These are phyloP conservation scores for Candida morakotiae DNA, from an alignment of 805 yeast species.

Conservation along the genomic window DNA sequence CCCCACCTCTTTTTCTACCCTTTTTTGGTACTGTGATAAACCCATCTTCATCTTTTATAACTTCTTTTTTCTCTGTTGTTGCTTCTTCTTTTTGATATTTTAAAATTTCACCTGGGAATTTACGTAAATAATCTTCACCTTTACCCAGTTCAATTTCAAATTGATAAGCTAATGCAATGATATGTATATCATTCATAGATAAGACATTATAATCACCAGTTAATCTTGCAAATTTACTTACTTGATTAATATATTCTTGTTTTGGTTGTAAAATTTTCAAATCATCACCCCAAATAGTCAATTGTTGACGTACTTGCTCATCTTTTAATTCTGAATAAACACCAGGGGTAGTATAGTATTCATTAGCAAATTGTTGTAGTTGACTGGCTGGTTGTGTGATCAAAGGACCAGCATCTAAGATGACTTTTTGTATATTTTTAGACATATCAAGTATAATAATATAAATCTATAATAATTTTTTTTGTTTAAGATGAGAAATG, in stretches of 20 bases:
- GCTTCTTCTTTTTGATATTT: slow-evolving; percentile 4
- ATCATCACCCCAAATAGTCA: slow-evolving; percentile 74
- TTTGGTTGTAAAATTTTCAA: slow-evolving; percentile 76
- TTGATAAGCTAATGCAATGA: slow-evolving; percentile 88
- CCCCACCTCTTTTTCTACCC: slow-evolving; percentile 59
- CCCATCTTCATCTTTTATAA: slow-evolving; percentile 4
- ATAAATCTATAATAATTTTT: too few relatives aligned
- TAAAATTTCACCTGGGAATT: slow-evolving; percentile 62
- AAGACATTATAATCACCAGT: slow-evolving; percentile 92
- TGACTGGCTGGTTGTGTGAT: slow-evolving; percentile 79
- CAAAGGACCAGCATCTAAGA: slow-evolving; percentile 93
- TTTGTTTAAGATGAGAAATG: too few relatives aligned
- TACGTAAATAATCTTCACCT: slow-evolving; percentile 60
- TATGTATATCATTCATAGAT: slow-evolving; percentile 87
- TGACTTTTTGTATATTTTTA: slow-evolving; percentile 48
- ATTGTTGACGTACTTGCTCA: slow-evolving; percentile 74
- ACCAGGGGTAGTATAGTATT: slow-evolving; percentile 88
- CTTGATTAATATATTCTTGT: slow-evolving; percentile 56
- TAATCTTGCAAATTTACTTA: slow-evolving; percentile 69
- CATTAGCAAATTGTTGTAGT: slow-evolving; percentile 62
- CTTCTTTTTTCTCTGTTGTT: slow-evolving; percentile 10
- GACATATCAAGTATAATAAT: too few relatives aligned
- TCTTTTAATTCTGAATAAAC: slow-evolving; percentile 84
- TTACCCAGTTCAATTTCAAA: slow-evolving; percentile 74
- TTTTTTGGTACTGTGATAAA: slow-evolving; percentile 12